Conservation (phyloP, 352 stramenopile genomes). For the Albugo laibachii region DNA sequence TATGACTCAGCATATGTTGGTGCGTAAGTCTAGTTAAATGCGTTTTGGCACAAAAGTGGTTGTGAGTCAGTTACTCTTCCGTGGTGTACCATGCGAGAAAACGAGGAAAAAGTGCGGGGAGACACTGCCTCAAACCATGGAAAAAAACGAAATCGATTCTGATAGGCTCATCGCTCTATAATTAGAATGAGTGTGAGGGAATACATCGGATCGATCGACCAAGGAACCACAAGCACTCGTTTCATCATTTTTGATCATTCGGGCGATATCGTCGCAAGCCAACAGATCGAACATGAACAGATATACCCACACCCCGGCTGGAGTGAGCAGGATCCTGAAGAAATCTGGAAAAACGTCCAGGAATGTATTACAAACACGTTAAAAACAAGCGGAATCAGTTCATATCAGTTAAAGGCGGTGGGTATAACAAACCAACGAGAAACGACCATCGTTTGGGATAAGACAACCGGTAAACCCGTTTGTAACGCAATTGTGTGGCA, state of each 20-base stretch:
- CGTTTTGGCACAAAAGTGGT: no score
- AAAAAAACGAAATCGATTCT: no score
- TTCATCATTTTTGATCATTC: constrained; percentile 90
- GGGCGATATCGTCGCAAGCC: constrained; percentile 74
- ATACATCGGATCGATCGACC: constrained; percentile 85
- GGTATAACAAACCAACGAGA: constrained; percentile 99
- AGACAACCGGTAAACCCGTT: constrained; percentile 87
- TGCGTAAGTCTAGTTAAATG: no score
- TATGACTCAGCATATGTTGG: no score
- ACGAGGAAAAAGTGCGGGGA: no score
- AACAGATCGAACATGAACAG: constrained; percentile 94
- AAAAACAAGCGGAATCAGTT: constrained; percentile 32
- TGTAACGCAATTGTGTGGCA: constrained; percentile 99
- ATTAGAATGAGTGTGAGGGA: no score
- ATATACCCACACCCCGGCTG: constrained; percentile 90
- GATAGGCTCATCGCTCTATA: no score
- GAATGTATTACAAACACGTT: constrained; percentile 61
- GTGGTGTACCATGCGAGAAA: no score
- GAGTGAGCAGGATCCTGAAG: constrained; percentile 94
- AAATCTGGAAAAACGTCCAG: constrained; percentile 84
- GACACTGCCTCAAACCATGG: no score
- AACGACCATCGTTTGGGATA: constrained; percentile 95
- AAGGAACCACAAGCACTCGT: constrained; percentile 92
- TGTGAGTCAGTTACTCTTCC: no score
- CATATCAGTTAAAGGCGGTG: constrained; percentile 72